Evolutionary conservation across 169 alveolate species (phyloP).

Genomic region (Eimeria falciformis): DNA sequence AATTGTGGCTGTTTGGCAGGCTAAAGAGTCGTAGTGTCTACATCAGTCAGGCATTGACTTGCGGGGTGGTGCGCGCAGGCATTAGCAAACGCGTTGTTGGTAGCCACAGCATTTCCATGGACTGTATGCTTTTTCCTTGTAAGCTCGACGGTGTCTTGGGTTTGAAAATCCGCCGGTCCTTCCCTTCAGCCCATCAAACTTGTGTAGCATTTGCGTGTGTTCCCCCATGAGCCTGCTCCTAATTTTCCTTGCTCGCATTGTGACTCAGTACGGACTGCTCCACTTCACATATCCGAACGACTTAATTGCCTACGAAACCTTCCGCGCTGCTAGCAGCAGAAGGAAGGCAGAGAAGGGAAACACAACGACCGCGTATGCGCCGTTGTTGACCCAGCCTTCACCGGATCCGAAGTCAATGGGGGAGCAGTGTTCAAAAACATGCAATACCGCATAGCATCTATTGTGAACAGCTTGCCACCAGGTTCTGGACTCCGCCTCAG

Average conservation of each 20-base stretch:
- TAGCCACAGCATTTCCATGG: constrained; percentile 90
- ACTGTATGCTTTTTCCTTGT: constrained; percentile 80
- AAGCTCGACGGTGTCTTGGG: not conserved
- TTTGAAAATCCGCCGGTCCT: no score
- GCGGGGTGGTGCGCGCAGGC: constrained; percentile 79
- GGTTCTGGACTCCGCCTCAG: no score
- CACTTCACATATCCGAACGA: constrained; percentile 84
- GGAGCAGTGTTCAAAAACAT: no score
- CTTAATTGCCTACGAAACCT: constrained; percentile 7
- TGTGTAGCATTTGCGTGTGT: no score
- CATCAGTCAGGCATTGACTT: constrained; percentile 17
- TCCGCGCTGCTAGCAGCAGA: constrained; percentile 10
- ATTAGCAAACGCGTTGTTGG: constrained; percentile 87
- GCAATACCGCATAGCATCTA: no score
- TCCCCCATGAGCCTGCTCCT: not conserved
- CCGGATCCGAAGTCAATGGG: no score
- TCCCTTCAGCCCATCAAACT: no score
- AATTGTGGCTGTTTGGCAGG: not conserved
- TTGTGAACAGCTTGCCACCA: no score
- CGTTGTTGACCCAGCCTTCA: no score
- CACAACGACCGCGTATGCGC: no score
- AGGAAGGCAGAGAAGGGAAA: not conserved
- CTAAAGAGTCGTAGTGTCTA: not conserved
- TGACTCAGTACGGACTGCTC: constrained; percentile 83
- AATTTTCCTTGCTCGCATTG: constrained; percentile 72